phyloP scores from a whole-genome alignment of 1,284 basidiomycete genomes.

The Cerrena zonata region DNA sequence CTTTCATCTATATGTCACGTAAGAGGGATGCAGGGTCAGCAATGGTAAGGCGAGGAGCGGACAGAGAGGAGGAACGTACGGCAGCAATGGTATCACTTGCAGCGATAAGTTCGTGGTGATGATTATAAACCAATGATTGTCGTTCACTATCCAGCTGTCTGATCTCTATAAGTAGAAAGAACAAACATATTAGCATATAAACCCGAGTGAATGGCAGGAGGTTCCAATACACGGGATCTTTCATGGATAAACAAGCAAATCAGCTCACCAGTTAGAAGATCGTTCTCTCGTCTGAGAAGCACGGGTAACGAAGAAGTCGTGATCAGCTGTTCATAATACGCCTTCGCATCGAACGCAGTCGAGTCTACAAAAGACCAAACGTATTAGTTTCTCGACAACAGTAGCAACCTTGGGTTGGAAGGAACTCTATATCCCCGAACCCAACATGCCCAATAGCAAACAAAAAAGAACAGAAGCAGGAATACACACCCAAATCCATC shows the following conservation, averaged over 20 bases:
- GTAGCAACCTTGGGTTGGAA: not conserved
- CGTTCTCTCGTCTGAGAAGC: conserved; percentile 72
- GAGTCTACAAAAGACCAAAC: conserved; percentile 48
- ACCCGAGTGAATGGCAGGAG: conserved; percentile 1
- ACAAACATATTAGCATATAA: too few relatives aligned
- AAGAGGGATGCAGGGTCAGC: conserved; percentile 4
- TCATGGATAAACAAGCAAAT: not conserved
- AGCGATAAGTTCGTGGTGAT: conserved; percentile 88
- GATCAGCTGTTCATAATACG: conserved; percentile 79
- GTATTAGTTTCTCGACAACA: not conserved
- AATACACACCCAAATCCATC: conserved; percentile 66
- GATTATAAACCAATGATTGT: conserved; percentile 88
- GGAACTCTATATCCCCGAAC: conserved; percentile 2
- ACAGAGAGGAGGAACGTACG: conserved; percentile 40
- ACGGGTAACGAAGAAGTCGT: conserved; percentile 69
- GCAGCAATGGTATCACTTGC: conserved; percentile 86
- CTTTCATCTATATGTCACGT: conserved; percentile 62
- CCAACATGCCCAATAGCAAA: not conserved
- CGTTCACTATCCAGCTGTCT: conserved; percentile 81
- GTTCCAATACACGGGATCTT: too few relatives aligned
- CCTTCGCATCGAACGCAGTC: conserved; percentile 71
- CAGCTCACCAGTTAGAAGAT: conserved; percentile 59
- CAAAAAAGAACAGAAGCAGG: not conserved
- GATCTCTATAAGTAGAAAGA: conserved; percentile 55
- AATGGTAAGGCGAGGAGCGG: not conserved